Conservation (phyloP, 306 rosid genomes). For the Ziziphus jujuba region DNA sequence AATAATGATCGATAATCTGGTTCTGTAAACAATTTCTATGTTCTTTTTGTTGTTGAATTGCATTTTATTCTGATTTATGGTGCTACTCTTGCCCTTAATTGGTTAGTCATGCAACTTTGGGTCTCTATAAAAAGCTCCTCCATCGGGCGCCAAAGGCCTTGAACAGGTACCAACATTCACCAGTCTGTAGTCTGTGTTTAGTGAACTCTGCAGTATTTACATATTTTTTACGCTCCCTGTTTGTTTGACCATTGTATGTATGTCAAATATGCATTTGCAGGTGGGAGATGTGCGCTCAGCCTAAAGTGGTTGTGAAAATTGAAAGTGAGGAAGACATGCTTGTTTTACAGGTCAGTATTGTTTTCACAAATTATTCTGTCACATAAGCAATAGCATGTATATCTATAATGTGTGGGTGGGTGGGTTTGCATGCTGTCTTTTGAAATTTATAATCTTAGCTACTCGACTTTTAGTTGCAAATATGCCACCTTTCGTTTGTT, state of each 20-base stretch:
- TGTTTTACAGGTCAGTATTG: constrained; percentile 67
- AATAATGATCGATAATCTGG: no score
- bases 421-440: background rate
- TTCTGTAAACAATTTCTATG: no score
- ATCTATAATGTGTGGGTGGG: background rate
- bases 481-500: background rate
- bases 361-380: background rate
- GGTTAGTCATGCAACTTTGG: constrained; percentile 84
- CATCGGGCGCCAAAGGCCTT: constrained; percentile 83
- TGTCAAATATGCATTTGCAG: constrained; percentile 51
- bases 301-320: constrained; percentile 91
- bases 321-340: constrained; percentile 94
- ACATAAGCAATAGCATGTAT: background rate
- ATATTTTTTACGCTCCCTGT: background rate
- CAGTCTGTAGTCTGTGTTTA: background rate
- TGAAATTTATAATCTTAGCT: background rate
- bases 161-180: constrained; percentile 44
- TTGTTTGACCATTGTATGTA: constrained; percentile 19
- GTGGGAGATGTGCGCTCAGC: constrained; percentile 98
- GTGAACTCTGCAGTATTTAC: background rate
- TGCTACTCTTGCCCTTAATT: constrained; percentile 20
- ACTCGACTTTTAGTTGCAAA: background rate
- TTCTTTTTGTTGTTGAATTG: background rate
- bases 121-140: constrained; percentile 85
- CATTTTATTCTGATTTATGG: constrained; percentile 3